A percentile compares a stretch with the other conserved stretches of the same genome.
Evolutionary conservation across 2,329 filamentous ascomycete genomes (phyloP).

Genomic region (Fusarium redolens): DNA sequence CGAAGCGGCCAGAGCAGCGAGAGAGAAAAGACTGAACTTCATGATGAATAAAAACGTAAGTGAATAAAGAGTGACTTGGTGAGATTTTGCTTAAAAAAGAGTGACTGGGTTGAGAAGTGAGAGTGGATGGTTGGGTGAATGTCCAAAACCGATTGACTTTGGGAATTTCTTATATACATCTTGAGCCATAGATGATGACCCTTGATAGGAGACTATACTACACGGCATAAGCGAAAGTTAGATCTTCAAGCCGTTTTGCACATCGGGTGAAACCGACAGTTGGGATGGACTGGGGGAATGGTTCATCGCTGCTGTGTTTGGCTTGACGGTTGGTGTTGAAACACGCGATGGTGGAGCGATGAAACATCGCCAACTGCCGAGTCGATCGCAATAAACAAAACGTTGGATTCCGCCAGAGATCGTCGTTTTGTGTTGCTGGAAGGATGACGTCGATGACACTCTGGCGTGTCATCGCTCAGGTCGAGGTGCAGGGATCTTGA

Average conservation of each 20-base stretch:
- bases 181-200: neutral
- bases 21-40: slow-evolving; percentile 28
- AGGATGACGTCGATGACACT: slow-evolving; percentile 8
- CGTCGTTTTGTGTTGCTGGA: neutral
- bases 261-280: neutral
- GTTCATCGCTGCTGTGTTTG: neutral
- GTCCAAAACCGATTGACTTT: neutral
- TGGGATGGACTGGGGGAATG: neutral
- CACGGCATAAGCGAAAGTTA: slow-evolving; percentile 6
- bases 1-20: slow-evolving; percentile 13
- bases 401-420: slow-evolving; percentile 3
- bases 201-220: slow-evolving; percentile 5
- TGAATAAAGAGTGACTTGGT: slow-evolving; percentile 27
- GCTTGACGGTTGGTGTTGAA: neutral
- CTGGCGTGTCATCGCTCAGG: neutral
- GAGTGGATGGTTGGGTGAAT: neutral
- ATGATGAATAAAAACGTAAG: slow-evolving; percentile 1
- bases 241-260: slow-evolving; percentile 6
- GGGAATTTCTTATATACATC: slow-evolving; percentile 6
- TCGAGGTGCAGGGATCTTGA: neutral
- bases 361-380: slow-evolving; percentile 18
- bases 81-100: slow-evolving; percentile 18
- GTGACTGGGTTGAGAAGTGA: slow-evolving; percentile 16
- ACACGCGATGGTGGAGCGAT: neutral
- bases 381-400: slow-evolving; percentile 21